Percentiles rank a stretch among this genome's conserved stretches.
phyloP scores from a whole-genome alignment of 2,329 filamentous ascomycete species.

The Lecanosticta acicola region DNA sequence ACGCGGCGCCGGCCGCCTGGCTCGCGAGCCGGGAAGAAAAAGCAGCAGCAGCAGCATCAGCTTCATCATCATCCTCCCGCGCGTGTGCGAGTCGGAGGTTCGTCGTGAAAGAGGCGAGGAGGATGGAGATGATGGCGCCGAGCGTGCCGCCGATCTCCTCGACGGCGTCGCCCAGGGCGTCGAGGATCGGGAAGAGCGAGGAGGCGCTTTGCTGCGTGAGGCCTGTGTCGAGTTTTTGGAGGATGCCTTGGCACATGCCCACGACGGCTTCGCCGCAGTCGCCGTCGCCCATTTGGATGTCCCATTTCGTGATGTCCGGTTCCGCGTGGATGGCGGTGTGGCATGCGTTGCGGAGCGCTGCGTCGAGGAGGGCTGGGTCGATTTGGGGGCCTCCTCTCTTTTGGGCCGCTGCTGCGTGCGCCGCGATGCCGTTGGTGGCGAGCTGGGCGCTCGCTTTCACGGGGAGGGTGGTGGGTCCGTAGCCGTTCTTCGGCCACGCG shows the following conservation, averaged over 20 bases:
- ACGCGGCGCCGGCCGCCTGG: constrained; percentile 33
- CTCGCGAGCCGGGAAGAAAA: too few species aligned
- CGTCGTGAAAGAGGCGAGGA: constrained; percentile 36
- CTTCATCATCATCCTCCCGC: too few species aligned
- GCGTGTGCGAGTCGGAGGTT: constrained; percentile 33
- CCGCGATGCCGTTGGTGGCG: constrained; percentile 36
- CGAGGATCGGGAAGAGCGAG: constrained; percentile 31
- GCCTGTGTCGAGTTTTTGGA: constrained; percentile 28
- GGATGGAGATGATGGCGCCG: constrained; percentile 34
- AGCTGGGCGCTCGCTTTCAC: constrained; percentile 22
- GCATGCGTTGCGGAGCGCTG: constrained; percentile 39
- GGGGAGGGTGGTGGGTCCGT: constrained; percentile 22
- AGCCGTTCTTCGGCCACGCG: constrained; percentile 48
- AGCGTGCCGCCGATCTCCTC: constrained; percentile 37
- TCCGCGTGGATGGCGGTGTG: constrained; percentile 52
- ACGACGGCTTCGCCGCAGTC: constrained; percentile 57
- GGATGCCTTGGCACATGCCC: constrained; percentile 33
- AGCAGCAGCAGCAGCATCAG: too few species aligned
- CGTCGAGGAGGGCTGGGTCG: constrained; percentile 30
- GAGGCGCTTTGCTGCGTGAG: constrained; percentile 27
- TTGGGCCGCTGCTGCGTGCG: constrained; percentile 13
- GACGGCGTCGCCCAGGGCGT: constrained; percentile 31
- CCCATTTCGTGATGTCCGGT: constrained; percentile 58
- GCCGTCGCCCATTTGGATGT: constrained; percentile 59
- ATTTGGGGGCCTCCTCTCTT: constrained; percentile 27